phyloP scores from a whole-genome alignment of 305 asterid genomes.

The Fraxinus floribunda region DNA sequence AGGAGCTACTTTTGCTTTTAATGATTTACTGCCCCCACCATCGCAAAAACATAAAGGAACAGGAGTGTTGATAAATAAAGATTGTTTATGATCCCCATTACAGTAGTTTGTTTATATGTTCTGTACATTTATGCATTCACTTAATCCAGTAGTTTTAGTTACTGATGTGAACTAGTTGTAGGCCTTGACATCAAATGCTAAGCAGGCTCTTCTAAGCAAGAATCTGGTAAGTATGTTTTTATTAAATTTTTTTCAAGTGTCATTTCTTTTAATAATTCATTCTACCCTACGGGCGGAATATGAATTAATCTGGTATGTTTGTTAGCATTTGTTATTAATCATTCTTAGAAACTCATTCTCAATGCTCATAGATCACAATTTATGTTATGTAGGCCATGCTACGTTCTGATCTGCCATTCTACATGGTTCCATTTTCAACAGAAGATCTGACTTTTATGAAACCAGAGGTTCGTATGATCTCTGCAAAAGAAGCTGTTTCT shows the following conservation, averaged over 20 bases:
- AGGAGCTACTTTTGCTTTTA: constrained; percentile 6
- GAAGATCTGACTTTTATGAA: constrained; percentile 60
- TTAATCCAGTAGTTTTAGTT: constrained; percentile 15
- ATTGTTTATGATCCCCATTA: background rate
- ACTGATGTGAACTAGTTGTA: constrained; percentile 31
- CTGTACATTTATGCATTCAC: background rate
- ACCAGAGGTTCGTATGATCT: constrained; percentile 69
- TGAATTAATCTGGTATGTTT: constrained; percentile 52
- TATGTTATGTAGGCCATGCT: constrained; percentile 64
- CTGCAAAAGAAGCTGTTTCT: constrained; percentile 3
- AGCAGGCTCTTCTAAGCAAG: constrained; percentile 91
- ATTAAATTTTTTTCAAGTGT: background rate
- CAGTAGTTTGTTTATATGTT: constrained; percentile 8
- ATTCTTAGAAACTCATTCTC: constrained; percentile 18
- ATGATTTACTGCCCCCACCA: background rate
- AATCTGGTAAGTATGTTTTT: constrained; percentile 61
- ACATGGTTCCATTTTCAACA: constrained; percentile 86
- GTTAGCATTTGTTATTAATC: constrained; percentile 10
- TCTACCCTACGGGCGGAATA: background rate
- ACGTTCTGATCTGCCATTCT: constrained; percentile 88
- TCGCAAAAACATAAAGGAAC: background rate
- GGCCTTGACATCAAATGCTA: constrained; percentile 70
- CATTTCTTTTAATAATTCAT: background rate
- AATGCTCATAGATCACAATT: constrained; percentile 28
- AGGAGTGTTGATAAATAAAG: background rate